phyloP scores from a whole-genome alignment of 108 stramenopile genomes.

The Asterionellopsis glacialis region DNA sequence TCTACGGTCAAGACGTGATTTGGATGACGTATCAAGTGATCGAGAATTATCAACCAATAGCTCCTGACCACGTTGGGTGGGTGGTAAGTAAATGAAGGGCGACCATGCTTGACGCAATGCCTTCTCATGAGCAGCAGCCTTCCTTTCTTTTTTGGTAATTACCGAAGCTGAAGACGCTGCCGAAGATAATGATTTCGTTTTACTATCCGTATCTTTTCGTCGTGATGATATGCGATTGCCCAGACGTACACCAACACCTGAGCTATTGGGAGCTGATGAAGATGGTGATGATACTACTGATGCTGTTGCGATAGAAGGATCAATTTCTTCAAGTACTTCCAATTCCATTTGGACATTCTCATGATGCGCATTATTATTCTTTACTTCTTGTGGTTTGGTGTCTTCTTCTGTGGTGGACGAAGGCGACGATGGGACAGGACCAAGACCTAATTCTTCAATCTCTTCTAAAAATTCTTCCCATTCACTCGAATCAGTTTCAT shows the following conservation, averaged over 20 bases:
- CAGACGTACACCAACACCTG: constrained; percentile 44
- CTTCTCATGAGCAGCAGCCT: constrained; percentile 17
- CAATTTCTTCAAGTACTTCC: constrained; percentile 27
- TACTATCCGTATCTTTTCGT: constrained; percentile 13
- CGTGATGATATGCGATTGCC: constrained; percentile 18
- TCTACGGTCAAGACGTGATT: constrained; percentile 66
- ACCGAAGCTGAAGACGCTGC: constrained; percentile 15
- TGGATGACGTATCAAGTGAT: constrained; percentile 46
- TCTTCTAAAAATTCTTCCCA: constrained; percentile 37
- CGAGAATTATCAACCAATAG: constrained; percentile 26
- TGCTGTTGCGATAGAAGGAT: background rate
- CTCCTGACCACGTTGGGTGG: constrained; percentile 22
- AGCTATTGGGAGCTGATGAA: constrained; percentile 9
- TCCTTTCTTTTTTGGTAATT: constrained; percentile 3
- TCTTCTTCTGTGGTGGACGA: constrained; percentile 7
- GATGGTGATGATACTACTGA: too few species aligned
- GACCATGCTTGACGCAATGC: constrained; percentile 53
- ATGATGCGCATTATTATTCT: background rate
- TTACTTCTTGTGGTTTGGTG: background rate
- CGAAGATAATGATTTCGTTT: background rate
- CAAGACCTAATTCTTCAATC: background rate
- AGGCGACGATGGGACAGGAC: background rate
- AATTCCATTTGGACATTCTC: constrained; percentile 36
- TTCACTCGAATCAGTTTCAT: constrained; percentile 41
- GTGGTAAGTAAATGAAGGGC: constrained; percentile 62